A percentile compares a stretch with the other conserved stretches of the same genome.
These are phyloP conservation scores for Macrotyloma uniflorum DNA, from an alignment of 306 rosid species.

Conservation along the genomic window DNA sequence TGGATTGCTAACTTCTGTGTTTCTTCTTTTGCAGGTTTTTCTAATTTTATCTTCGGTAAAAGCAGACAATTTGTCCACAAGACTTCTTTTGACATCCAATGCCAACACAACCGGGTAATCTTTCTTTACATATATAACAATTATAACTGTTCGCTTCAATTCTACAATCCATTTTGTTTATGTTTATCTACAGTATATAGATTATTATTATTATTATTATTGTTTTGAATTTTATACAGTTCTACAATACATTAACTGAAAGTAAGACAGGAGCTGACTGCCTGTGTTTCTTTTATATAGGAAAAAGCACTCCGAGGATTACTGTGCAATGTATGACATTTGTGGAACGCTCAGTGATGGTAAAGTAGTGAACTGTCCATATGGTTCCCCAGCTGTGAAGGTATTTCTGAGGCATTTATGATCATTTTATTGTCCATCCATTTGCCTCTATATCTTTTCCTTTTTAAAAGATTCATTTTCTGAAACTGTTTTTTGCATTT, in stretches of 20 bases:
- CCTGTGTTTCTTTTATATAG: constrained; percentile 35
- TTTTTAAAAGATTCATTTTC: neutral
- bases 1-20: constrained; percentile 19
- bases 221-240: no score
- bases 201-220: no score
- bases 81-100: constrained; percentile 60
- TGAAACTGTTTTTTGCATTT: neutral
- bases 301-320: constrained; percentile 69
- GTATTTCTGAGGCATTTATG: constrained; percentile 48
- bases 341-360: constrained; percentile 89
- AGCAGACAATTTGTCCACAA: constrained; percentile 50
- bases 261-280: constrained; percentile 9
- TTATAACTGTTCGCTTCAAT: constrained; percentile 1
- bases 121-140: neutral
- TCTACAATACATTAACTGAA: neutral
- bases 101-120: constrained; percentile 43
- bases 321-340: constrained; percentile 85
- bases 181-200: neutral
- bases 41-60: constrained; percentile 41
- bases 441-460: neutral
- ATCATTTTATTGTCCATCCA: neutral
- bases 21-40: constrained; percentile 57
- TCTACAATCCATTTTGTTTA: constrained; percentile 13
- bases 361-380: constrained; percentile 84
- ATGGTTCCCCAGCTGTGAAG: constrained; percentile 76